phyloP scores from a whole-genome alignment of 192 early-diverging fungal genomes.

The Entomortierella lignicola region DNA sequence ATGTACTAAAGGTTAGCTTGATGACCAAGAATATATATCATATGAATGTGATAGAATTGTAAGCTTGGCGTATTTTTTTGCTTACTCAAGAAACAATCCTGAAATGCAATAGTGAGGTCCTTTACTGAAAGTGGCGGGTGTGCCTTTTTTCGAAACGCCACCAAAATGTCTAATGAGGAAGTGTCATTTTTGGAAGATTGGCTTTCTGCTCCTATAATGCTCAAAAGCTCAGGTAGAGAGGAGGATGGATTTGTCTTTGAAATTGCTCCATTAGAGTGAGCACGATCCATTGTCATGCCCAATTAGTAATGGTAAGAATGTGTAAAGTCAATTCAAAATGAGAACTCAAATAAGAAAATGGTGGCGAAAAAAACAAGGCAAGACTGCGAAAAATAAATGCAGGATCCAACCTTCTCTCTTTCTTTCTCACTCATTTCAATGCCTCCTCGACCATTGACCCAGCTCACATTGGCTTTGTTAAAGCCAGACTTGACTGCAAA shows the following conservation, averaged over 20 bases:
- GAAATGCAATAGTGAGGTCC: slow-evolving; percentile 28
- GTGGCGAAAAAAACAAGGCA: not conserved
- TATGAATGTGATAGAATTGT: too few species aligned
- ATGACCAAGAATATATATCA: not conserved
- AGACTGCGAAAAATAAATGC: not conserved
- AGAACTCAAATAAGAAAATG: not conserved
- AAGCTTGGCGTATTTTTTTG: too few species aligned
- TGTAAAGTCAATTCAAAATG: not conserved
- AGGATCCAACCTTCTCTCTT: not conserved
- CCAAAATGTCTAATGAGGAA: slow-evolving; percentile 21
- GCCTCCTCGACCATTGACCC: slow-evolving; percentile 51
- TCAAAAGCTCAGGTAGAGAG: slow-evolving; percentile 17
- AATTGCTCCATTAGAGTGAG: not conserved
- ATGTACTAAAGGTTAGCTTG: not conserved
- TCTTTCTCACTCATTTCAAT: slow-evolving; percentile 14
- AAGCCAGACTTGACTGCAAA: slow-evolving; percentile 81
- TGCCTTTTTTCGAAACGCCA: slow-evolving; percentile 29
- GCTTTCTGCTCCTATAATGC: slow-evolving; percentile 2
- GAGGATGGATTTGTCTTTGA: not conserved
- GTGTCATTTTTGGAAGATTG: slow-evolving; percentile 4
- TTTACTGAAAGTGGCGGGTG: not conserved
- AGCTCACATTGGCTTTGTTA: slow-evolving; percentile 73
- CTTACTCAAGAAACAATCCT: slow-evolving; percentile 23
- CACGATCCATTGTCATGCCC: slow-evolving; percentile 24
- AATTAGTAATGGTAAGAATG: not conserved